Base-by-base conservation (phyloP, 345 rosid genomes). In the Limnanthes douglasii region DNA sequence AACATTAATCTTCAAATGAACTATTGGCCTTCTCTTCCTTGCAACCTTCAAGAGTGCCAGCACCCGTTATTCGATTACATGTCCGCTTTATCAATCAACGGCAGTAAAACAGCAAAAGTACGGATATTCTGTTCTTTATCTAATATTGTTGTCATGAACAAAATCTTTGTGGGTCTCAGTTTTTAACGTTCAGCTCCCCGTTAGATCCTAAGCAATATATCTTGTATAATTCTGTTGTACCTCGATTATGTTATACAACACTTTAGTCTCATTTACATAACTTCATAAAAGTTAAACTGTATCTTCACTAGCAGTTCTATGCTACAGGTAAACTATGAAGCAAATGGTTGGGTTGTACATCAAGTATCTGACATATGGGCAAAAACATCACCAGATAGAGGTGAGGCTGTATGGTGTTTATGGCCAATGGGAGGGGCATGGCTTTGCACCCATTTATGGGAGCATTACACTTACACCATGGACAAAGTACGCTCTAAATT, bases 401-500 rank as follows among this genome's bases (percentile, higher is more conserved):
- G 98, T 31, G 40, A 74, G 8, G 94, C 69, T 41, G 59, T 57
- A 22, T 90, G 84, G 86, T 84, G 85, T 10, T 39, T 90, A 15
- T 90, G 98, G 98, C 96, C 92, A 12, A 90, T 90, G 96, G 98
- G 98, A 28, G 98, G 98, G 39, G 79, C 96, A 15, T 90, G 98
- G 96, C 90, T 90, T 37, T 84, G 88, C 46, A 75, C 86, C 14
- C 98, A 80, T 64, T 65, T 77, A 11, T 84, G 98, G 98, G 98
- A 84, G 63, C 94, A 90, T 48, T 90, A 80, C 49, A 41, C 54
- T 15, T 90, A 72, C 57, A 74, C 94, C 4, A 29, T 66, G 74
- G 94, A 90, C 66, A 67, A 65, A 56, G 98, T 90, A 54, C 46
- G 73, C 22, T 43, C 42, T 52, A 35, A 7, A 18, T 18, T 52